phyloP scores from a whole-genome alignment of 2,329 filamentous ascomycete species.

The Coniochaeta ligniaria region DNA sequence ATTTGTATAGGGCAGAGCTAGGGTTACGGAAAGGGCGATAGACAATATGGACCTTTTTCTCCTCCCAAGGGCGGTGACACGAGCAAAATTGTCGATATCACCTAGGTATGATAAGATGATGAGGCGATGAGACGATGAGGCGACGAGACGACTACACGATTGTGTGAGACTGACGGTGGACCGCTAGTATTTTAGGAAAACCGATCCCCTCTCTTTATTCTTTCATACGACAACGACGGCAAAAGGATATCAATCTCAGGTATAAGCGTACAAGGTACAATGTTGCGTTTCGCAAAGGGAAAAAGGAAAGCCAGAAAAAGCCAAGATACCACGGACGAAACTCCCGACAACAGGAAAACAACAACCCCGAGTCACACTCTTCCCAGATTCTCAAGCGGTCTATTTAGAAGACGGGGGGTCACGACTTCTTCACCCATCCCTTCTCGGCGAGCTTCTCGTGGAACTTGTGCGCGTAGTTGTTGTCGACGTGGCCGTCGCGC shows the following conservation, averaged over 20 bases:
- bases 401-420: neutral
- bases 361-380: too few species aligned
- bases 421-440: constrained; percentile 27
- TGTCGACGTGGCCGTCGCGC: constrained; percentile 57
- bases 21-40: neutral
- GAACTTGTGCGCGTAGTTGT: constrained; percentile 52
- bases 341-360: neutral
- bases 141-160: too few species aligned
- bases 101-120: too few species aligned
- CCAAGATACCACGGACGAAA: neutral
- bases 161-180: too few species aligned
- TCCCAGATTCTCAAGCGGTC: neutral
- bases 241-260: neutral
- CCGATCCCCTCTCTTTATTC: neutral
- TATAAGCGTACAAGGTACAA: neutral
- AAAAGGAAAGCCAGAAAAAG: neutral
- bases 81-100: too few species aligned
- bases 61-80: neutral
- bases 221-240: neutral
- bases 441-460: constrained; percentile 52
- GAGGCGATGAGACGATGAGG: too few species aligned
- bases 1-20: neutral
- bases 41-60: too few species aligned
- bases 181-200: neutral
- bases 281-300: neutral